Evolutionary conservation across 208 protist species (phyloP).

Genomic region (Pavlovales sp.): DNA sequence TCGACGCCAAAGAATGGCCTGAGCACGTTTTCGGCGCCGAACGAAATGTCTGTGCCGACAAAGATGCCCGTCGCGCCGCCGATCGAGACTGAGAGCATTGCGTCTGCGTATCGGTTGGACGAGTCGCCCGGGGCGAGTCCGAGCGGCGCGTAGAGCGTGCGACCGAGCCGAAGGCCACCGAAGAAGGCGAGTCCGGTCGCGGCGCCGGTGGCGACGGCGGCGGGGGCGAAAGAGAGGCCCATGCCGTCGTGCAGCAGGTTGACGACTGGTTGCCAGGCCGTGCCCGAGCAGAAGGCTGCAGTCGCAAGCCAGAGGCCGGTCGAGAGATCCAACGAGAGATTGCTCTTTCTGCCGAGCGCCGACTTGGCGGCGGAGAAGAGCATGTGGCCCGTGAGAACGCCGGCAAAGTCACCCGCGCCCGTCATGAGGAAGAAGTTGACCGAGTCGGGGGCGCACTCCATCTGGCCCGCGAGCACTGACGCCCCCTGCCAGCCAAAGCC

Average conservation of each 20-base stretch:
- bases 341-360: neutral
- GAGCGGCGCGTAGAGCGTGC: slow-evolving; percentile 19
- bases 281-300: slow-evolving; percentile 48
- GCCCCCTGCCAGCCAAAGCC: slow-evolving; percentile 51
- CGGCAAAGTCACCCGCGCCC: slow-evolving; percentile 38
- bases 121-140: slow-evolving; percentile 9
- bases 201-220: slow-evolving; percentile 1
- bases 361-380: slow-evolving; percentile 2
- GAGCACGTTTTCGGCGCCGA: slow-evolving; percentile 33
- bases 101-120: slow-evolving; percentile 37
- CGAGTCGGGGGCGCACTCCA: slow-evolving; percentile 34
- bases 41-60: slow-evolving; percentile 42
- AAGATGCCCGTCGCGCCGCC: slow-evolving; percentile 46
- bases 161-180: slow-evolving; percentile 36
- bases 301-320: slow-evolving; percentile 37
- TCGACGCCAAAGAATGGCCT: neutral
- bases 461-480: slow-evolving; percentile 36
- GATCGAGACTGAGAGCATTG: slow-evolving; percentile 42
- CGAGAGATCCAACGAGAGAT: neutral
- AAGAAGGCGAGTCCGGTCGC: slow-evolving; percentile 39
- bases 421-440: slow-evolving; percentile 28
- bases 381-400: slow-evolving; percentile 40
- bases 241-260: slow-evolving; percentile 40
- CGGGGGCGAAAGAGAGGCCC: neutral
- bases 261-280: slow-evolving; percentile 43